A percentile compares a stretch with the other conserved stretches of the same genome.
Evolutionary conservation across 202 grass and related monocot genomes (phyloP).

Genomic region (Hordeum pubiflorum): DNA sequence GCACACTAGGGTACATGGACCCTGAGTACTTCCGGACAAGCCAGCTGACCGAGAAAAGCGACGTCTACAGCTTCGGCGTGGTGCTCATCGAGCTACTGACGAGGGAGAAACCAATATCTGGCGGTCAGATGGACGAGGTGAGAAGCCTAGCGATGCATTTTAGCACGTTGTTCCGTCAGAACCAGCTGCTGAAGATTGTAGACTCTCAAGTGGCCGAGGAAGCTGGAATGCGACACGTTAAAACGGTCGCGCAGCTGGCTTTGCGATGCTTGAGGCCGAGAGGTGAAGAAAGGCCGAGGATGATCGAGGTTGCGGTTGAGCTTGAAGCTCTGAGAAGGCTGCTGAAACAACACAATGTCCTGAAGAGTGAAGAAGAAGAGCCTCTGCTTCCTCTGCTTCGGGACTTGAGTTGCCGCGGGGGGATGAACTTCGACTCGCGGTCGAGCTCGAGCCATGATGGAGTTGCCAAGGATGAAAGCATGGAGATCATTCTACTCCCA

Average conservation of each 20-base stretch:
- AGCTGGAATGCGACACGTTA: conserved; percentile 43
- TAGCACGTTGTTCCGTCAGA: conserved; percentile 15
- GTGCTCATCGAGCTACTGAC: conserved; percentile 62
- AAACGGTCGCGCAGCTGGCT: conserved; percentile 44
- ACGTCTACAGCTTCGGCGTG: conserved; percentile 82
- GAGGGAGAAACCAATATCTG: conserved; percentile 46
- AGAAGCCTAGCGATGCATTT: conserved; percentile 50
- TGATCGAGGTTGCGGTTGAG: conserved; percentile 54
- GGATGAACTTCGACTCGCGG: neutral
- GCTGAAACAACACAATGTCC: conserved; percentile 31
- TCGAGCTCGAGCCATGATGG: neutral
- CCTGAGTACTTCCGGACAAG: conserved; percentile 77
- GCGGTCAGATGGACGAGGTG: neutral
- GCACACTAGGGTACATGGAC: conserved; percentile 75
- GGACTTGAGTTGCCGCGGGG: neutral
- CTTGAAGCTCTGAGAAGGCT: conserved; percentile 59
- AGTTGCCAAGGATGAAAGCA: neutral
- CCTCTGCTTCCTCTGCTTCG: neutral
- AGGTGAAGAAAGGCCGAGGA: conserved; percentile 52
- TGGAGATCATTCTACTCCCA: neutral
- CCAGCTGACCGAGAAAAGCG: conserved; percentile 73
- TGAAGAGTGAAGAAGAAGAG: conserved; percentile 4
- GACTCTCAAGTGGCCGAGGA: conserved; percentile 42
- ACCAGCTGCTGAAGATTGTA: conserved; percentile 33
- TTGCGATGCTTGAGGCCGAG: conserved; percentile 39